Percentiles rank a stretch among this genome's conserved stretches.
These are phyloP conservation scores for Margaritispora aquatica DNA, from an alignment of 495 filamentous ascomycete species.

Conservation along the genomic window DNA sequence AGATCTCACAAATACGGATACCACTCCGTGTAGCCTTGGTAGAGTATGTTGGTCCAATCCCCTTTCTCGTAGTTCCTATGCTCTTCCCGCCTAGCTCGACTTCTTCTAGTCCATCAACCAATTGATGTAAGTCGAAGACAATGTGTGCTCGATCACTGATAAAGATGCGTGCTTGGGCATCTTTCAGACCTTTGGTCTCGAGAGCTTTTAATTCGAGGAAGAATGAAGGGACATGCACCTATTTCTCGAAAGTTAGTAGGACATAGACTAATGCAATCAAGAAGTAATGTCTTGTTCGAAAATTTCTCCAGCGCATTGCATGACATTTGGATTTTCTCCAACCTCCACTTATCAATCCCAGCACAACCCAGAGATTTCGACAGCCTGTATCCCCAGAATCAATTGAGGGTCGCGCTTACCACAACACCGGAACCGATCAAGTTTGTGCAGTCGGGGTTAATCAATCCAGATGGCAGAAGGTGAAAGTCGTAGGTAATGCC, in stretches of 20 bases:
- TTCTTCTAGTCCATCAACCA: slow-evolving; percentile 80
- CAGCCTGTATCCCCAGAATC: background rate
- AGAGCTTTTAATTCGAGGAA: slow-evolving; percentile 76
- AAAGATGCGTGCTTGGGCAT: slow-evolving; percentile 61
- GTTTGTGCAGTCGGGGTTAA: slow-evolving; percentile 72
- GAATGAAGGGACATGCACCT: slow-evolving; percentile 72
- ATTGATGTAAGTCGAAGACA: slow-evolving; percentile 76
- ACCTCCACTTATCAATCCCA: too few species aligned
- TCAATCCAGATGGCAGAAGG: slow-evolving; percentile 59
- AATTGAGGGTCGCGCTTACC: slow-evolving; percentile 10
- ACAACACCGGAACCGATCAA: slow-evolving; percentile 83
- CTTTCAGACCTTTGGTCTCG: slow-evolving; percentile 64
- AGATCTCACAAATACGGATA: slow-evolving; percentile 43
- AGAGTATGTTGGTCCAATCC: slow-evolving; percentile 76
- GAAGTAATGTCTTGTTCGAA: background rate
- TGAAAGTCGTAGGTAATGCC: slow-evolving; percentile 16
- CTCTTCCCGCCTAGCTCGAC: slow-evolving; percentile 53
- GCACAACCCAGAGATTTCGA: background rate
- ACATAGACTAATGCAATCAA: background rate
- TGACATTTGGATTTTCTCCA: too few species aligned
- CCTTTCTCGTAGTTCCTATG: slow-evolving; percentile 55
- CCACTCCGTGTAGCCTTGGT: slow-evolving; percentile 43
- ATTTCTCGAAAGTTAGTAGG: background rate
- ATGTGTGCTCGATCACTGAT: slow-evolving; percentile 64
- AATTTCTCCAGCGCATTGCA: background rate